phyloP scores from a whole-genome alignment of 805 yeast species.

The Myxozyma udenii region DNA sequence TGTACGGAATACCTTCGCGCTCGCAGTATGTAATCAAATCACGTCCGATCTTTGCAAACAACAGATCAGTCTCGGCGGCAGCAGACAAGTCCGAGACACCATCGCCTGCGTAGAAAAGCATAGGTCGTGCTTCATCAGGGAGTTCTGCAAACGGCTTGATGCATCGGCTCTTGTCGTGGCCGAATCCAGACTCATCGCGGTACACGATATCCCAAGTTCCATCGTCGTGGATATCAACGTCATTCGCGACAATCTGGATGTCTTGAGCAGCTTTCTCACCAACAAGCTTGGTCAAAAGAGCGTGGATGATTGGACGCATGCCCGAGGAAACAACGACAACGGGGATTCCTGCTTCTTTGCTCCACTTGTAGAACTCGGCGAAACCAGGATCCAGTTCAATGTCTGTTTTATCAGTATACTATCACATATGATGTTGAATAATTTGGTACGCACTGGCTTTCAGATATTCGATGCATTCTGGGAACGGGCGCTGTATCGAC shows the following conservation, averaged over 20 bases:
- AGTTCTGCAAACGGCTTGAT: slow-evolving; percentile 50
- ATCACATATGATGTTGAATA: background rate
- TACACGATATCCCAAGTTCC: slow-evolving; percentile 80
- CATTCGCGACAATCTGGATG: slow-evolving; percentile 80
- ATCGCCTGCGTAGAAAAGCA: slow-evolving; percentile 90
- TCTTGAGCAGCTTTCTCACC: slow-evolving; percentile 71
- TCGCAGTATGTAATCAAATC: slow-evolving; percentile 84
- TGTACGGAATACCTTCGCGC: slow-evolving; percentile 75
- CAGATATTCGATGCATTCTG: slow-evolving; percentile 70
- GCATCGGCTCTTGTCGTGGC: slow-evolving; percentile 89
- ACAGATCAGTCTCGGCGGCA: slow-evolving; percentile 87
- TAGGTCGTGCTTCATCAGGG: slow-evolving; percentile 50
- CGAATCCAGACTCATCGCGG: slow-evolving; percentile 81
- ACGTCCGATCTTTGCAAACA: slow-evolving; percentile 90
- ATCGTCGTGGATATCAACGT: slow-evolving; percentile 54
- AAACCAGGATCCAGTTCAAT: slow-evolving; percentile 89
- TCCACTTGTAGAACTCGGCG: slow-evolving; percentile 75
- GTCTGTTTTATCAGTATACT: slow-evolving; percentile 34
- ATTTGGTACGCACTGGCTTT: slow-evolving; percentile 40
- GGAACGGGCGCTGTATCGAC: slow-evolving; percentile 70
- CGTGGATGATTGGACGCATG: slow-evolving; percentile 86
- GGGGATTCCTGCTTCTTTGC: slow-evolving; percentile 67
- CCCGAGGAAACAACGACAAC: slow-evolving; percentile 88
- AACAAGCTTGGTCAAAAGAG: slow-evolving; percentile 66
- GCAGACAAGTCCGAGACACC: slow-evolving; percentile 96